Evolutionary conservation across 805 yeast genomes (phyloP), one percentile per base, ranked within the genome.

Genomic region (Candida coleopterorum): DNA sequence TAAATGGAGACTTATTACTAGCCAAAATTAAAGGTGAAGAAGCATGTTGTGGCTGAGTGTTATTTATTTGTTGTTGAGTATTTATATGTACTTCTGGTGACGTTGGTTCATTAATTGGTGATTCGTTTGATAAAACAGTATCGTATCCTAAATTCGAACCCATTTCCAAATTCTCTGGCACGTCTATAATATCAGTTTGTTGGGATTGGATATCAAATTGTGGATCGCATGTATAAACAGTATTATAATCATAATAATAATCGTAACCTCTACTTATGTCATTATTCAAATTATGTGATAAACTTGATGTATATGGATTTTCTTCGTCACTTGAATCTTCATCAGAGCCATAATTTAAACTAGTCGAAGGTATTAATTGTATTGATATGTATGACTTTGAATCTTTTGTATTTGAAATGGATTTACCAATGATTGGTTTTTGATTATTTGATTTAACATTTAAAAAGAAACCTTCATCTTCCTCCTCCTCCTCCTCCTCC

Each of bases 351-450:
- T 77, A 77, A 53, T 89, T 88, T 38, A 90, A 72, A 0, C 86
- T 79, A 0, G 97, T 88, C 2, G 96, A 80, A 2, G 97, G 97
- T 35, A 90, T 62, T 29, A 78, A 67, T 25, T 86, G 87, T 44
- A 89, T 88, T 34, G 45, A 56, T 25, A 42, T 50, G 11, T 62
- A 52, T 2, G 68, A 58, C 1, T 55, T 46, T 4, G 66, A 50
- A 5, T 53, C 64, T 9, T 20, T 9, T 14, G 23, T 25, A 24
- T 21, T 20, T 3, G 65, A 53, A 3, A 57, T 48, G 1, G 69
- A 55, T 30, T 36, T 10, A 28, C 27, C 37, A 32, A 25, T 46
- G 29, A 17, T 46, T n/a, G 48, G 49, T 9, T 53, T 53, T 9
- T 50, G 56, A 6, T 68, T 58, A 8, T 63, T 68, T 4, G 74